Conservation (phyloP, 768 basidiomycete genomes). For the Tulasnella sp. region DNA sequence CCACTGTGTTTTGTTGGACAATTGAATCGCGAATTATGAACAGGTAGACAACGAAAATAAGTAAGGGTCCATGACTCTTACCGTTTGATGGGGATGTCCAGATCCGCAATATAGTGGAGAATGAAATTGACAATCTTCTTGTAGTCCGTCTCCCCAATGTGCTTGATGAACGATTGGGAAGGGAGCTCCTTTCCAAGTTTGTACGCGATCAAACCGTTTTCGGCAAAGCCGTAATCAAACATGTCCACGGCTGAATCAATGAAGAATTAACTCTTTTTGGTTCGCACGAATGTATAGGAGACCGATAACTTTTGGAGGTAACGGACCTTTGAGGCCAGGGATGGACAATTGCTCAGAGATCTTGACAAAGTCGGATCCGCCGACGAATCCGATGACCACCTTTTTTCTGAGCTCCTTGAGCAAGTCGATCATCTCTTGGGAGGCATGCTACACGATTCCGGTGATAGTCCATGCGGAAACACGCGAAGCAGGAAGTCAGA, state of each 20-base stretch:
- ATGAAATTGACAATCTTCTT: constrained; percentile 87
- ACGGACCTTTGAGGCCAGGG: constrained; percentile 45
- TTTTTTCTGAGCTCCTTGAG: constrained; percentile 64
- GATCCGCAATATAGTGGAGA: constrained; percentile 83
- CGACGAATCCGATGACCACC: constrained; percentile 75
- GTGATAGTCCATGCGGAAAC: no score
- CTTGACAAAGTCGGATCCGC: constrained; percentile 86
- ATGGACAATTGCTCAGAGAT: constrained; percentile 74
- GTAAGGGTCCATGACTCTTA: no score
- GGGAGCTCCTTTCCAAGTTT: constrained; percentile 63
- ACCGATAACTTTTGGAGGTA: no score
- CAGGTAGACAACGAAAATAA: no score
- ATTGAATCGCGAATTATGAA: no score
- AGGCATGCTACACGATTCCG: no score
- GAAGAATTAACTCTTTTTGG: no score
- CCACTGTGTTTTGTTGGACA: no score
- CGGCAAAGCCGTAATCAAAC: constrained; percentile 87
- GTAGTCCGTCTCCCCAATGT: constrained; percentile 84
- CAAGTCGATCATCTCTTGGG: constrained; percentile 58
- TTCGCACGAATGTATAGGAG: no score
- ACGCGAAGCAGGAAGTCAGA: no score
- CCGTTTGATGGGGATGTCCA: constrained; percentile 94
- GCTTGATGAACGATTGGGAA: constrained; percentile 80
- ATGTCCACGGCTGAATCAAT: constrained; percentile 59
- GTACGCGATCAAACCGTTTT: constrained; percentile 90